These are phyloP conservation scores for Cyathus striatus DNA, from an alignment of 768 basidiomycete genomes.

Conservation along the genomic window DNA sequence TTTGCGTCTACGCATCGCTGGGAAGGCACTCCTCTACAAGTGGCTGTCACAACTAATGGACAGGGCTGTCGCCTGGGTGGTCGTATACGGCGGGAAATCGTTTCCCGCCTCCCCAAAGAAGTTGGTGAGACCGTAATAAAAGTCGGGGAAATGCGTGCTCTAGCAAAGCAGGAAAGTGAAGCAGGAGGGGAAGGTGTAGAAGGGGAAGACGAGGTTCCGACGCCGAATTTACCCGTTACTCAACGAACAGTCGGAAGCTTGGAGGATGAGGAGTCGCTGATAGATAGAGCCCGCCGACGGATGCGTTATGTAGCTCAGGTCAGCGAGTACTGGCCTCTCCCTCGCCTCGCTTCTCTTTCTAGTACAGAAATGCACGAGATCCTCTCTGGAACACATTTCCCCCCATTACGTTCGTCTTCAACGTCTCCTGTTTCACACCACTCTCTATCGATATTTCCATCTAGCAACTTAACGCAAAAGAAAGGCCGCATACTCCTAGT, in stretches of 20 bases:
- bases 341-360: conserved; percentile 66
- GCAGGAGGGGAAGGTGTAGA: conserved; percentile 8
- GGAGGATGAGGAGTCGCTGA: conserved; percentile 24
- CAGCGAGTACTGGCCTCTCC: conserved; percentile 93
- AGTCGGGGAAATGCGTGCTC: conserved; percentile 61
- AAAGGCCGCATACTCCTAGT: conserved; percentile 89
- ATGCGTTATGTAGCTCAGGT: conserved; percentile 95
- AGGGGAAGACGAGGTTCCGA: conserved; percentile 27
- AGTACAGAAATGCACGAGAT: conserved; percentile 64
- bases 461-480: too few relatives aligned
- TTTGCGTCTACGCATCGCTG: conserved; percentile 87
- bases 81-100: conserved; percentile 78
- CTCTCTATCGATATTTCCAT: conserved; percentile 26
- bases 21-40: conserved; percentile 55
- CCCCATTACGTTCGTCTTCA: background rate
- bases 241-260: conserved; percentile 36
- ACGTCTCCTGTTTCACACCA: conserved; percentile 18
- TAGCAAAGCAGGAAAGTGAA: conserved; percentile 37
- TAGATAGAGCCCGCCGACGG: conserved; percentile 52
- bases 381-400: conserved; percentile 33
- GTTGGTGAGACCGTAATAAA: conserved; percentile 72
- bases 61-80: conserved; percentile 83
- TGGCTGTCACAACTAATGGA: conserved; percentile 89
- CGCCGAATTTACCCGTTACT: conserved; percentile 69
- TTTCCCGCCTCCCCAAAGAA: conserved; percentile 65